These are phyloP conservation scores for Neckera pumila DNA, from an alignment of 225 moss, liverwort and hornwort species.

Conservation along the genomic window DNA sequence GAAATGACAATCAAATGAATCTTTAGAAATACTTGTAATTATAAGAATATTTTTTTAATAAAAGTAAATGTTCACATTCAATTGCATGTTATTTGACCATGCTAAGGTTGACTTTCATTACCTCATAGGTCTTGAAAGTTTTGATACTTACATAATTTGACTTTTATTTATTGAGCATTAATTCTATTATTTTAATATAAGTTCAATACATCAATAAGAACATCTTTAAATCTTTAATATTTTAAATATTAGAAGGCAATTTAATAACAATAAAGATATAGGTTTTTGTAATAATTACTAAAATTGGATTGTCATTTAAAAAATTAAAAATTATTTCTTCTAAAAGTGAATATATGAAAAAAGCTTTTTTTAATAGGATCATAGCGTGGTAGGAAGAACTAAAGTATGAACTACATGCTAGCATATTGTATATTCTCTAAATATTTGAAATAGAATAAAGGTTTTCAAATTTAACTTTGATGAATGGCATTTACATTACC, in stretches of 20 bases:
- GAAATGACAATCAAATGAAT: too few species aligned
- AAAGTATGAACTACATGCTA: not conserved
- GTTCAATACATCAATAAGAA: accelerated
- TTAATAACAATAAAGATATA: not conserved
- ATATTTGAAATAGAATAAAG: not conserved
- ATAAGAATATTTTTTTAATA: not conserved
- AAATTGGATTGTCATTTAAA: not conserved
- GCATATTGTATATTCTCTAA: not conserved
- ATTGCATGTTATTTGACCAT: not conserved
- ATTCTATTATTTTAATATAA: not conserved
- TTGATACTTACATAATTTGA: not conserved
- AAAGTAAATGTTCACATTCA: not conserved
- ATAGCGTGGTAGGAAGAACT: not conserved
- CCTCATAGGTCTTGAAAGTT: not conserved
- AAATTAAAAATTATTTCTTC: not conserved
- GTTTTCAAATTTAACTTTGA: not conserved
- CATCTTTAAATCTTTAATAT: not conserved
- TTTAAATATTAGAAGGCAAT: not conserved
- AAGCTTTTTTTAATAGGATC: too few species aligned
- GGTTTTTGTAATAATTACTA: not conserved
- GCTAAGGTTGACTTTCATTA: not conserved
- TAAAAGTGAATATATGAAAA: not conserved
- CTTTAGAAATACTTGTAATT: not conserved
- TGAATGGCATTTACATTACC: not conserved
- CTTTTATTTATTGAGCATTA: not conserved